These are phyloP conservation scores for Calonectria pseudoturangicola DNA, from an alignment of 2,329 filamentous ascomycete species.

Conservation along the genomic window DNA sequence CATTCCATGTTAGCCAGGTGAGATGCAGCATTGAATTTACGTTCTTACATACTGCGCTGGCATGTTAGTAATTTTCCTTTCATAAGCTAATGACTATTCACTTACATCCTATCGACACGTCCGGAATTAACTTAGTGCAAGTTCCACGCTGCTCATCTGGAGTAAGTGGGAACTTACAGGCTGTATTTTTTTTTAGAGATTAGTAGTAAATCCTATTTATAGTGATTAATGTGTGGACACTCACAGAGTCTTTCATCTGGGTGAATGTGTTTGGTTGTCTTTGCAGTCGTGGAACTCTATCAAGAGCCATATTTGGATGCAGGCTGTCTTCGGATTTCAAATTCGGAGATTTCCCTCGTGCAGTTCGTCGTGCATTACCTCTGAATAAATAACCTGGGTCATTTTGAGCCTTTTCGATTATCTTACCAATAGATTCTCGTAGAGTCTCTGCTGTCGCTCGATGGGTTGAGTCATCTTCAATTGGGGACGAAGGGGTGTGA, in stretches of 20 bases:
- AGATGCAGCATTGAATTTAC: background rate
- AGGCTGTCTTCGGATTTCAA: background rate
- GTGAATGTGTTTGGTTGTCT: background rate
- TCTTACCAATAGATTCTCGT: background rate
- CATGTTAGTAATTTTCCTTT: background rate
- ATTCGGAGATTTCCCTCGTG: background rate
- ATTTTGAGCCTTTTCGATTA: background rate
- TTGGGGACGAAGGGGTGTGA: background rate
- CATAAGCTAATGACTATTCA: background rate
- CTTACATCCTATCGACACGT: background rate
- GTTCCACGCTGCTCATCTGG: background rate
- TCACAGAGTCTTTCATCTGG: background rate
- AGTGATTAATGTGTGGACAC: background rate
- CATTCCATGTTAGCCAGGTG: background rate
- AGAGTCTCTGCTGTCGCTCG: background rate
- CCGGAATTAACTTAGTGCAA: background rate
- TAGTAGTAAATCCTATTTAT: background rate
- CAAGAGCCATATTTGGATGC: background rate
- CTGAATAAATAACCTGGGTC: background rate
- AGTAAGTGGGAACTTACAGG: background rate
- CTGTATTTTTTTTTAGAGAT: background rate
- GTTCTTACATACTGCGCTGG: background rate
- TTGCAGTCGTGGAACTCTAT: background rate
- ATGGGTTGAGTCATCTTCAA: conserved; percentile 12
- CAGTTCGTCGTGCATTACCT: background rate